phyloP scores from a whole-genome alignment of 2,329 filamentous ascomycete species.

The Metarhizium brunneum region DNA sequence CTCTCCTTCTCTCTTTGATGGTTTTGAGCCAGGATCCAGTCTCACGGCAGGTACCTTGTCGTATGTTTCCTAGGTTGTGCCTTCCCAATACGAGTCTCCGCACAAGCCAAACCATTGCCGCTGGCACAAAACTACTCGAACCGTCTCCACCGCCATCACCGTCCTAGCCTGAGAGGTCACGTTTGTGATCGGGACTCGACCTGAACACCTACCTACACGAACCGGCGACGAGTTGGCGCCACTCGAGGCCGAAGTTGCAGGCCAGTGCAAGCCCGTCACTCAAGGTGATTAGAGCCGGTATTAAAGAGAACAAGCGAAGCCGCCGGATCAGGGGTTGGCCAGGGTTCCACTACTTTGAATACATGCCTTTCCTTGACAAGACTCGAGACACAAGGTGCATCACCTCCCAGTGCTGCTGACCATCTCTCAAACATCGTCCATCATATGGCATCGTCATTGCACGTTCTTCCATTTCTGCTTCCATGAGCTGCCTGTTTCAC shows the following conservation, averaged over 20 bases:
- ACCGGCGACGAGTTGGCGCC: neutral
- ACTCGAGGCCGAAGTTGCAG: too few relatives aligned
- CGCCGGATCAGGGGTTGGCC: neutral
- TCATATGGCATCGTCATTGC: neutral
- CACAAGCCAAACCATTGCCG: neutral
- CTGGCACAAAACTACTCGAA: too few relatives aligned
- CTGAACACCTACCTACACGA: neutral
- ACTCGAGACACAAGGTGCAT: slow-evolving; percentile 24
- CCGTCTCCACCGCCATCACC: neutral
- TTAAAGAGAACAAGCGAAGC: neutral
- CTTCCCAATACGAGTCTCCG: neutral
- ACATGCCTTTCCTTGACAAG: slow-evolving; percentile 12
- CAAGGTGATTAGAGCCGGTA: neutral
- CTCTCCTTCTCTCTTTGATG: neutral
- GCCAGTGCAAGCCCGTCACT: too few relatives aligned
- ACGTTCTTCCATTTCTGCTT: neutral
- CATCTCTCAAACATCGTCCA: slow-evolving; percentile 12
- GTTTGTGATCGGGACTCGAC: too few relatives aligned
- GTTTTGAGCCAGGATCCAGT: neutral
- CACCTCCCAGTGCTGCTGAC: slow-evolving; percentile 16
- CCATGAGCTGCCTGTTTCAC: neutral
- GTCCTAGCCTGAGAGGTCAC: neutral
- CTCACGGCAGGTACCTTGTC: neutral
- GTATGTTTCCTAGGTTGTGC: neutral
- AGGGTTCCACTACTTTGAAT: slow-evolving; percentile 7